Conservation (phyloP, 768 basidiomycete species). For the Mycena vitilis region DNA sequence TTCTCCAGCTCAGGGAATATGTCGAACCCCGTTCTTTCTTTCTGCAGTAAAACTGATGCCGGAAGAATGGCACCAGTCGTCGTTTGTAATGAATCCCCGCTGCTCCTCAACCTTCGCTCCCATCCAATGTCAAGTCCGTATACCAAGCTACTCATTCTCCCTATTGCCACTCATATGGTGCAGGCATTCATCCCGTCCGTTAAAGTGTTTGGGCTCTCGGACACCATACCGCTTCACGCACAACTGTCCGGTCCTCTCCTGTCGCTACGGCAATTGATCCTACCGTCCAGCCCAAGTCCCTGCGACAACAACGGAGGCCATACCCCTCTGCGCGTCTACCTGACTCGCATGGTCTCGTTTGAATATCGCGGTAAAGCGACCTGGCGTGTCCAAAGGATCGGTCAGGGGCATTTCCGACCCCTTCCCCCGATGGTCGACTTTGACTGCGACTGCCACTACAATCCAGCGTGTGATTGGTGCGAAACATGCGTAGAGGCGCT, state of each 20-base stretch:
- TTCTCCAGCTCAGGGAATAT: slow-evolving; percentile 9
- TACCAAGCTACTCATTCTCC: background rate
- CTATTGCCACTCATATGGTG: background rate
- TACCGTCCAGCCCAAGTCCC: background rate
- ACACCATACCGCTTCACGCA: slow-evolving; percentile 20
- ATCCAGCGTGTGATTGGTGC: background rate
- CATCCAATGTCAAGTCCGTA: slow-evolving; percentile 20
- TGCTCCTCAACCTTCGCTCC: background rate
- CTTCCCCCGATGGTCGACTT: slow-evolving; percentile 14
- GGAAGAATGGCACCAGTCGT: slow-evolving; percentile 21
- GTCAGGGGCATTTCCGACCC: slow-evolving; percentile 16
- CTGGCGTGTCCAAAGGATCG: slow-evolving; percentile 17
- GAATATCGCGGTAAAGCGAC: slow-evolving; percentile 9
- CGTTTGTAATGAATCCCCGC: slow-evolving; percentile 10
- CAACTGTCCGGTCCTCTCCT: slow-evolving; percentile 14
- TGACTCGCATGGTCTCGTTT: slow-evolving; percentile 18
- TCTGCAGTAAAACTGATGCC: slow-evolving; percentile 4
- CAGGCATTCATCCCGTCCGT: slow-evolving; percentile 30
- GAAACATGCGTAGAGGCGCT: slow-evolving; percentile 7
- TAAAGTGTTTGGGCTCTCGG: slow-evolving; percentile 12
- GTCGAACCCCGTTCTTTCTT: background rate
- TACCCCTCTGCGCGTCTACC: slow-evolving; percentile 12
- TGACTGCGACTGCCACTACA: slow-evolving; percentile 11
- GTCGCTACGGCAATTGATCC: slow-evolving; percentile 10
- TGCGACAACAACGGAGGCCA: background rate